Base-by-base conservation (phyloP, 1,284 basidiomycete genomes). In the Rhodotorula sp. region DNA sequence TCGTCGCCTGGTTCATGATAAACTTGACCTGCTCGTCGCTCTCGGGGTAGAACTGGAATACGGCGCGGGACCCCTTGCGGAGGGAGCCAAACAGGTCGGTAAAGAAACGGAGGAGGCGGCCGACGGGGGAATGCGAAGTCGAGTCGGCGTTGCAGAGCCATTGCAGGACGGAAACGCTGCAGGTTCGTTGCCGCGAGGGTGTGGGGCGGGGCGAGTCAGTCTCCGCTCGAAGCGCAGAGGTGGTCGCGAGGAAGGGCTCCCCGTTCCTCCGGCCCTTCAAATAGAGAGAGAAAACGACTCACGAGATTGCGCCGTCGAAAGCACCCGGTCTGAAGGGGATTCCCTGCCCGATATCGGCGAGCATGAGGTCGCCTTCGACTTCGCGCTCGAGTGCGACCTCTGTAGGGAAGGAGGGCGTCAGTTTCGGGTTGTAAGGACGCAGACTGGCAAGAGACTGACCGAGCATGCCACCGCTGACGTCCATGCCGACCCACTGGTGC, bases 71-170 rank as follows among this genome's bases (percentile, higher is more conserved):
- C 5, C 95, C 95, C 80, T 95, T 93, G 60, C 90, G 88, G 16
- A 99, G 87, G 5, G 89, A 87, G 2, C 94, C 93, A 82, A 98
- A 93, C 38, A 99, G 87, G 16, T 95, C 97, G 47, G 93, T 95
- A 85, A 99, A 99, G 85, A 99, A 99, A 50, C 91, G 88, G 38
- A 87, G 87, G 48, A 99, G 86, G 57, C 97, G 91, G 78, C 93
- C 90, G 0, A 94, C 91, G 0, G 97, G 97, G 3, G 94, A 95
- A 68, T 93, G 91, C 73, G 92, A 88, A 5, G 91, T 89, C 43
- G 93, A 90, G 81, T 99, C 97, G 54, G 97, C 95, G 81, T 99
- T 99, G 72, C 98, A 87, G 0, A 99, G 86, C 97, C 97, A 99
- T 83, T 99, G 97, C 4, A 99, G 85, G 34, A 98, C 97, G 28